Conservation (phyloP, 305 asterid genomes). For the Fraxinus sp. region DNA sequence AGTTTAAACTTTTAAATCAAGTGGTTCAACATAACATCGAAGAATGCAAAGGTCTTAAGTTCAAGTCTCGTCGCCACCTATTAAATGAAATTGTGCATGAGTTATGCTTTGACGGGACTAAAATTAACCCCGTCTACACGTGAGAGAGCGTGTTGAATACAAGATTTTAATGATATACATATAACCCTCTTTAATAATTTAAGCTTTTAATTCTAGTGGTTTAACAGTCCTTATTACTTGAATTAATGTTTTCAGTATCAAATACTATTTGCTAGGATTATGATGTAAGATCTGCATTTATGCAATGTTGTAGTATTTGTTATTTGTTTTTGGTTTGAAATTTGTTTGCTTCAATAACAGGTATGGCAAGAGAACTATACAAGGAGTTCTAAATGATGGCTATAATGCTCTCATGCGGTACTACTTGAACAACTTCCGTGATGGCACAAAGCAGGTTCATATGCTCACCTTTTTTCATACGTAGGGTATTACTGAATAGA, state of each 20-base stretch:
- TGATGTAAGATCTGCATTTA: background rate
- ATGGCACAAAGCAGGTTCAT: conserved; percentile 95
- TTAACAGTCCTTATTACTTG: background rate
- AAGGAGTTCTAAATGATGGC: conserved; percentile 84
- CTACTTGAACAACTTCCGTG: conserved; percentile 91
- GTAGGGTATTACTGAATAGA: conserved; percentile 6
- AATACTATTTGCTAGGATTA: background rate
- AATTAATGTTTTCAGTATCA: background rate
- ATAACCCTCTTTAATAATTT: background rate
- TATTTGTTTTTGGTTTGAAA: conserved; percentile 3
- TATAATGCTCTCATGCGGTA: conserved; percentile 89
- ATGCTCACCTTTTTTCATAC: conserved; percentile 27
- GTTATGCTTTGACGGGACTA: background rate
- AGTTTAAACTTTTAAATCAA: background rate
- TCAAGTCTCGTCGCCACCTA: background rate
- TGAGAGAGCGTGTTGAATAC: background rate
- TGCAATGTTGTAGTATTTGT: background rate
- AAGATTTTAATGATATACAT: background rate
- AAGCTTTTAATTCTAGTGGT: background rate
- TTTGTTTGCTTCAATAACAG: conserved; percentile 36
- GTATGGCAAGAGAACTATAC: conserved; percentile 79
- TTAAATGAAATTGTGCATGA: background rate
- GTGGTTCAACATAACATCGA: background rate
- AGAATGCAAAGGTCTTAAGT: background rate
- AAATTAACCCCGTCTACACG: background rate